Base-by-base conservation (phyloP, 768 basidiomycete genomes). In the Leccinum broughii region DNA sequence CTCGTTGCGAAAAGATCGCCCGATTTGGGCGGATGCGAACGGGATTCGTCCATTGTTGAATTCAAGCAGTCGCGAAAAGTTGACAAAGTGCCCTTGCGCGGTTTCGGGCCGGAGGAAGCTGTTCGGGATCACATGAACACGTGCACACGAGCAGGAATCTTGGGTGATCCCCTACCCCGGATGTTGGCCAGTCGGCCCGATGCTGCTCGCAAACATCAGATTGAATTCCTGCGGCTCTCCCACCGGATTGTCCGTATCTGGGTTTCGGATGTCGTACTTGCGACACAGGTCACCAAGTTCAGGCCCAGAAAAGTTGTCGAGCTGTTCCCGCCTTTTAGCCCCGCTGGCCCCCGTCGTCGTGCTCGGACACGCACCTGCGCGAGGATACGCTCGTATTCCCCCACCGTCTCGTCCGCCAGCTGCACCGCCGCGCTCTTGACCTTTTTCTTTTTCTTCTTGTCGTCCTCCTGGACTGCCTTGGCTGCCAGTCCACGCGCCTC, bases 41-140 rank as follows among this genome's bases (percentile, higher is more conserved):
- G 96, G 97, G 22, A 99, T 79, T 22, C 92, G 89, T 13, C 93
- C 92, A 72, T 98, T 97, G 82, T 98, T 98, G 84, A 96, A 98
- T 51, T 98, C 97, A 60, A 98, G 89, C 32, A 98, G 83, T 17
- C 96, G 91, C 63, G 88, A 87, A 79, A 99, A 99, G 82, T 98
- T 98, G 72, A 98, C 86, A 82, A 98, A 99, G 76, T 98, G 97
- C 56, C 96, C 94, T 70, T 98, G 96, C 0, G 97, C 96, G 0
- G 97, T 99, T 75, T 98, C 97, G 1, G 97, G 97, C 22, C 97
- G 94, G 56, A 99, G 88, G 77, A 85, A 98, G 51, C 95, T 95
- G 11, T 35, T 48, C 10, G 22, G n/a, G 7, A 52, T 53, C 41
- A 39, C 28, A 48, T 14, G 15, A 46, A 9, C 44, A 46, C 44